Conservation (phyloP, 2,329 filamentous ascomycete genomes). For the Sphaerostilbella broomeana region DNA sequence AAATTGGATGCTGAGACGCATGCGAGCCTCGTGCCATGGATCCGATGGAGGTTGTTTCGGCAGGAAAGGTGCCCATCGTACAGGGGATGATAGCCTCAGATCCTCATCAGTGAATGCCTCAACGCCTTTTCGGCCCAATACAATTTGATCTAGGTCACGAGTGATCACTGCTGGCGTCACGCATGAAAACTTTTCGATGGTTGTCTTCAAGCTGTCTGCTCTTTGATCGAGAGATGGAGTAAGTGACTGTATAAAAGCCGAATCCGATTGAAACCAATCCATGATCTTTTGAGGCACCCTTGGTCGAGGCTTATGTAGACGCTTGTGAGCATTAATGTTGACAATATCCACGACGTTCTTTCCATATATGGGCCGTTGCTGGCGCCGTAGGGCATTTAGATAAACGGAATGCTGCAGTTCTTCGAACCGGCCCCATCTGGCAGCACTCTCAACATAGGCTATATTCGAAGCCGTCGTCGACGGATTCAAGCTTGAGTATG, state of each 20-base stretch:
- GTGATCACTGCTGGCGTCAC: slow-evolving; percentile 85
- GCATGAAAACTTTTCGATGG: slow-evolving; percentile 82
- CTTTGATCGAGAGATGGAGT: slow-evolving; percentile 70
- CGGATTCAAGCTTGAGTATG: slow-evolving; percentile 51
- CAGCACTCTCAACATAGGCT: slow-evolving; percentile 63
- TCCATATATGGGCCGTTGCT: slow-evolving; percentile 76
- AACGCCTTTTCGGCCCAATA: slow-evolving; percentile 56
- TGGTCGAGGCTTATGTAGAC: slow-evolving; percentile 54
- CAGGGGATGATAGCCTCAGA: slow-evolving; percentile 50
- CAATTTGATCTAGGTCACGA: slow-evolving; percentile 62
- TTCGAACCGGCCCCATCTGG: slow-evolving; percentile 63
- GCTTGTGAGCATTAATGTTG: slow-evolving; percentile 54
- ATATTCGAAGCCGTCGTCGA: slow-evolving; percentile 64
- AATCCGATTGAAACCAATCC: slow-evolving; percentile 69
- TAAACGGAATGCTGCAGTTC: slow-evolving; percentile 77
- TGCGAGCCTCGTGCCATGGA: slow-evolving; percentile 88
- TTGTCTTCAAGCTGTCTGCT: slow-evolving; percentile 63
- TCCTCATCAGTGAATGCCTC: slow-evolving; percentile 51
- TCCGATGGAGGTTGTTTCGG: slow-evolving; percentile 56
- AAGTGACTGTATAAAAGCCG: slow-evolving; percentile 56
- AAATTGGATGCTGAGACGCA: slow-evolving; percentile 91
- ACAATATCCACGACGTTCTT: slow-evolving; percentile 69
- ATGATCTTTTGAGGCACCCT: slow-evolving; percentile 56
- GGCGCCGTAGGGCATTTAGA: slow-evolving; percentile 72
- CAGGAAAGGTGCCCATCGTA: slow-evolving; percentile 49